Evolutionary conservation across 306 rosid species (phyloP).

Genomic region (Delonix regia): DNA sequence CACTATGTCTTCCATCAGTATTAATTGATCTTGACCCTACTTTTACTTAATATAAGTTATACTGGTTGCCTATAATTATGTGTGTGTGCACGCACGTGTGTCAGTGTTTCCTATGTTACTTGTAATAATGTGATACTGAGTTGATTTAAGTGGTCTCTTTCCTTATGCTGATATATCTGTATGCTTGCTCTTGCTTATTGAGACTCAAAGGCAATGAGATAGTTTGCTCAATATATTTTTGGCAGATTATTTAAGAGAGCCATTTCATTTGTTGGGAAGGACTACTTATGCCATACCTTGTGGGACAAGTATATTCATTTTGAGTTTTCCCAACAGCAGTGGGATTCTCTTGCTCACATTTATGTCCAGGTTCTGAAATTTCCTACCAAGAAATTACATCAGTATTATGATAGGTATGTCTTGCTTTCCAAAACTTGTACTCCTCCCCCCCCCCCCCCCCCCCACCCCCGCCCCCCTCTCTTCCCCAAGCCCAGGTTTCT

Average conservation of each 20-base stretch:
- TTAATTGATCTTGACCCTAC: neutral
- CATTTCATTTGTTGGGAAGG: conserved; percentile 83
- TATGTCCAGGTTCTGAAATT: conserved; percentile 78
- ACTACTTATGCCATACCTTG: conserved; percentile 70
- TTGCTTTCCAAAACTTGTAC: conserved; percentile 10
- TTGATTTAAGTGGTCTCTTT: neutral
- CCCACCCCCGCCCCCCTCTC: neutral
- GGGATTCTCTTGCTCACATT: conserved; percentile 73
- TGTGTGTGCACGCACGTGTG: neutral
- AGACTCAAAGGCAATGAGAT: conserved; percentile 29
- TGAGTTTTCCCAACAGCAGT: conserved; percentile 80
- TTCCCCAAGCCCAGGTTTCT: too few relatives aligned
- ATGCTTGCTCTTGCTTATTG: conserved; percentile 27
- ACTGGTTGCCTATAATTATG: neutral
- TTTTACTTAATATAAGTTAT: neutral
- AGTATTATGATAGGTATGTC: conserved; percentile 65
- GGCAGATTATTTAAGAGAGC: conserved; percentile 80
- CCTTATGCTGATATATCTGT: conserved; percentile 18
- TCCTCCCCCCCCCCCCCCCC: neutral
- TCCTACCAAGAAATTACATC: conserved; percentile 81
- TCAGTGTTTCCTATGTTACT: neutral
- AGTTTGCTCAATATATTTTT: conserved; percentile 31
- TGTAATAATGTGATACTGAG: neutral
- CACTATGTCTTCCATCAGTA: neutral
- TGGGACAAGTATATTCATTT: conserved; percentile 91